phyloP scores from a whole-genome alignment of 306 rosid genomes.

The Lathyrus aphaca region DNA sequence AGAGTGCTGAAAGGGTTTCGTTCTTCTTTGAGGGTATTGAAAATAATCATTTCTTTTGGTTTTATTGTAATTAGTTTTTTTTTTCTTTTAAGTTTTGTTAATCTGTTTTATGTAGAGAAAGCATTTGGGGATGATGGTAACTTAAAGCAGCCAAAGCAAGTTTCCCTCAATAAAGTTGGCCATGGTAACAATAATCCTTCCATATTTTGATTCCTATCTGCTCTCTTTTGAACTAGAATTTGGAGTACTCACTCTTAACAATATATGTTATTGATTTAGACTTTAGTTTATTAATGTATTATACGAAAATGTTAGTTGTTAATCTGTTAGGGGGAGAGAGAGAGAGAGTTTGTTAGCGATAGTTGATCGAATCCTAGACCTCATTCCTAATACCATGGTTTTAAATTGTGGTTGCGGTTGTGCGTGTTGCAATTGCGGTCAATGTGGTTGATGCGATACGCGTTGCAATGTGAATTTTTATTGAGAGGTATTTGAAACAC shows the following conservation, averaged over 20 bases:
- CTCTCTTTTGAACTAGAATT: neutral
- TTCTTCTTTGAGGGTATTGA: slow-evolving; percentile 84
- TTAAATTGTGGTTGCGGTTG: too few relatives aligned
- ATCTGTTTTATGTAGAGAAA: slow-evolving; percentile 62
- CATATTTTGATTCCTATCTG: neutral
- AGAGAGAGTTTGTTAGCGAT: neutral
- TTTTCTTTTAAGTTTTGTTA: slow-evolving; percentile 3
- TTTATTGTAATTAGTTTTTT: neutral
- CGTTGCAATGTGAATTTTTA: too few relatives aligned
- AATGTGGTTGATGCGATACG: too few relatives aligned
- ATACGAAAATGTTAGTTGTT: neutral
- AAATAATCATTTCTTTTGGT: slow-evolving; percentile 7
- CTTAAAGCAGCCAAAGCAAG: slow-evolving; percentile 80
- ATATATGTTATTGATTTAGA: neutral
- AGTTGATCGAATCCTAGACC: neutral
- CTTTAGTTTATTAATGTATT: too few relatives aligned
- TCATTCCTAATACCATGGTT: neutral
- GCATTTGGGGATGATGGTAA: slow-evolving; percentile 87
- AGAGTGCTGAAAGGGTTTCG: slow-evolving; percentile 77
- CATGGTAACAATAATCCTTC: slow-evolving; percentile 56
- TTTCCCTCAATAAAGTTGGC: slow-evolving; percentile 91
- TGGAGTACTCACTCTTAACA: neutral
- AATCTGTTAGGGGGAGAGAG: neutral
- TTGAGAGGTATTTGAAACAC: too few relatives aligned
- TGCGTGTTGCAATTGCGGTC: too few relatives aligned